Percentiles rank a stretch among this genome's conserved stretches.
Conservation (phyloP, 2,329 filamentous ascomycete species). For the Karstenula rhodostoma region DNA sequence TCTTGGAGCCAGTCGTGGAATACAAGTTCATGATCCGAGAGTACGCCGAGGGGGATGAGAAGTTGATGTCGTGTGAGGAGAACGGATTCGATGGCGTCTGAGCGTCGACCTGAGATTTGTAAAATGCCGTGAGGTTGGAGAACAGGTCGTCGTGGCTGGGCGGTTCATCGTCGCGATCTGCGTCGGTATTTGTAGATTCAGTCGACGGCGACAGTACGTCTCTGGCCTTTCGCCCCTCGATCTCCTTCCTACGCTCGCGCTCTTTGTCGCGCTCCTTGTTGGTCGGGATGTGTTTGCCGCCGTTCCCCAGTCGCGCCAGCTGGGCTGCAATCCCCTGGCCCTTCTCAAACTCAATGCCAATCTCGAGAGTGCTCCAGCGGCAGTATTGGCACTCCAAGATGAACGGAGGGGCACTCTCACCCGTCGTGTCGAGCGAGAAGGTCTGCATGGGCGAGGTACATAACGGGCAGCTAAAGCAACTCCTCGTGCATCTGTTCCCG, state of each 20-base stretch:
- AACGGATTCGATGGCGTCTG: conserved; percentile 60
- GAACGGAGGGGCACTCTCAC: conserved; percentile 66
- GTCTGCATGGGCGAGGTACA: conserved; percentile 84
- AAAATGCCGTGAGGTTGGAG: conserved; percentile 78
- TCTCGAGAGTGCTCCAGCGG: conserved; percentile 89
- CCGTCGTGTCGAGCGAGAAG: conserved; percentile 68
- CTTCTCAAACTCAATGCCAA: conserved; percentile 89
- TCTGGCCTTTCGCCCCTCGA: conserved; percentile 30
- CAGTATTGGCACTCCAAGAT: conserved; percentile 89
- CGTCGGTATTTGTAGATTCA: conserved; percentile 22
- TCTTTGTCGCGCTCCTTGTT: conserved; percentile 52
- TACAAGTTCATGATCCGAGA: conserved; percentile 93
- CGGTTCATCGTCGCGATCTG: conserved; percentile 17
- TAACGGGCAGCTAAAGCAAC: conserved; percentile 93
- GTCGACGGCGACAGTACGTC: conserved; percentile 29
- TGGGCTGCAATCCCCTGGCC: conserved; percentile 86
- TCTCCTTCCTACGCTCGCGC: conserved; percentile 46
- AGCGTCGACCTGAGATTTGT: conserved; percentile 75
- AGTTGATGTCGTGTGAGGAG: conserved; percentile 57
- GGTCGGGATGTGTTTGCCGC: conserved; percentile 50
- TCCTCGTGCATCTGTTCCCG: conserved; percentile 92
- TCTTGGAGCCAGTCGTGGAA: conserved; percentile 62
- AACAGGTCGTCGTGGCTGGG: conserved; percentile 76
- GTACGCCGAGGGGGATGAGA: conserved; percentile 80
- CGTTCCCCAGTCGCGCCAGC: conserved; percentile 71